Evolutionary conservation across 331 rosid genomes (phyloP).

Genomic region (Acacia pycnantha): DNA sequence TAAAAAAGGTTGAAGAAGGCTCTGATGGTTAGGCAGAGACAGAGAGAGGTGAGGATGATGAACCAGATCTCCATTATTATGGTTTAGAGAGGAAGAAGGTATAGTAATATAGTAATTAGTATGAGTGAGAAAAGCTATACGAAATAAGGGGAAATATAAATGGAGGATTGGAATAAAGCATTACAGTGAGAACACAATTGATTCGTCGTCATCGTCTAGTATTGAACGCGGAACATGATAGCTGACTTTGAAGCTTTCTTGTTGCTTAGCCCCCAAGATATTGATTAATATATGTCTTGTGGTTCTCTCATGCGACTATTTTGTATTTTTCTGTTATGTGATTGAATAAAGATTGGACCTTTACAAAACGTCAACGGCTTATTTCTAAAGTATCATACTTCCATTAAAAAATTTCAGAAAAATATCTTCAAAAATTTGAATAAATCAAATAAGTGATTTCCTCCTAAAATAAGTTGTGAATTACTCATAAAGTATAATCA

Average conservation of each 20-base stretch:
- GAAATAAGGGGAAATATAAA: background rate
- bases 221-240: background rate
- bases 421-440: no score
- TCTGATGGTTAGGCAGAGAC: background rate
- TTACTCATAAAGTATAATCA: no score
- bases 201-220: background rate
- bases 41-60: background rate
- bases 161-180: background rate
- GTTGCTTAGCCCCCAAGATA: background rate
- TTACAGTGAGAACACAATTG: background rate
- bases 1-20: background rate
- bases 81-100: no score
- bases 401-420: no score
- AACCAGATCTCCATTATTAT: background rate
- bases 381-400: no score
- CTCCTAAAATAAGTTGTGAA: no score
- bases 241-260: background rate
- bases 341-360: background rate
- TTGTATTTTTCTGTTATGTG: background rate
- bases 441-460: no score
- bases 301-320: background rate
- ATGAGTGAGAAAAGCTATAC: background rate
- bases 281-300: background rate
- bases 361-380: no score
- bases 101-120: no score